A percentile compares a stretch with the other conserved stretches of the same genome.
phyloP scores from a whole-genome alignment of 306 rosid genomes.

The Vigna angularis region DNA sequence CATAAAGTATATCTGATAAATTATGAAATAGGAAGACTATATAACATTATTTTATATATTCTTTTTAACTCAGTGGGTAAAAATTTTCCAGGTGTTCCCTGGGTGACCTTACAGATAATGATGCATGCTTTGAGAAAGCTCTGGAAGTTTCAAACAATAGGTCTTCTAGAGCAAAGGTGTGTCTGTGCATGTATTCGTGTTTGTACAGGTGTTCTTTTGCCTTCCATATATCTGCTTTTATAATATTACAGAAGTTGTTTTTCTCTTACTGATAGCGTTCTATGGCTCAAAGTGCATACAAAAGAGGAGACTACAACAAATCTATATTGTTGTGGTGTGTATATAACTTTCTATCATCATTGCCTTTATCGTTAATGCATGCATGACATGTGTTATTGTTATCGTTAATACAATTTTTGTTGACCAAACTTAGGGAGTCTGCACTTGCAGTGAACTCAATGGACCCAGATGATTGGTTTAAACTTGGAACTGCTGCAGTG shows the following conservation, averaged over 20 bases:
- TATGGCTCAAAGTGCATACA: conserved; percentile 96
- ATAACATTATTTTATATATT: conserved; percentile 7
- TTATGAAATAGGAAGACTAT: too few relatives aligned
- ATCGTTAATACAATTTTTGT: conserved; percentile 20
- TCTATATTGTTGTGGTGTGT: conserved; percentile 67
- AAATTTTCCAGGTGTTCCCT: conserved; percentile 78
- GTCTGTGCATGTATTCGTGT: background rate
- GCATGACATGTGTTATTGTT: background rate
- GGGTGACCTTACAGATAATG: conserved; percentile 83
- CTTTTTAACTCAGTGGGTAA: conserved; percentile 39
- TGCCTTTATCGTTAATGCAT: background rate
- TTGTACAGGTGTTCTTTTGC: background rate
- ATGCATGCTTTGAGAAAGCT: conserved; percentile 87
- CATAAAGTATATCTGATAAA: too few relatives aligned
- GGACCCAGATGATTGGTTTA: conserved; percentile 96
- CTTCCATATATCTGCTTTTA: conserved; percentile 18
- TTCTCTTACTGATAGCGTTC: conserved; percentile 68
- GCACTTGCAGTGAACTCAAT: conserved; percentile 95
- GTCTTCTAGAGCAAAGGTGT: conserved; percentile 94
- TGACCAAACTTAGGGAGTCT: conserved; percentile 76
- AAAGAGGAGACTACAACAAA: conserved; percentile 83
- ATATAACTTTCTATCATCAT: conserved; percentile 20
- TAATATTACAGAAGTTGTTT: conserved; percentile 6
- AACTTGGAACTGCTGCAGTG: conserved; percentile 93
- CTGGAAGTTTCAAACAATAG: conserved; percentile 85